Evolutionary conservation across 2,329 filamentous ascomycete species (phyloP).

Genomic region (Fusarium buharicum): DNA sequence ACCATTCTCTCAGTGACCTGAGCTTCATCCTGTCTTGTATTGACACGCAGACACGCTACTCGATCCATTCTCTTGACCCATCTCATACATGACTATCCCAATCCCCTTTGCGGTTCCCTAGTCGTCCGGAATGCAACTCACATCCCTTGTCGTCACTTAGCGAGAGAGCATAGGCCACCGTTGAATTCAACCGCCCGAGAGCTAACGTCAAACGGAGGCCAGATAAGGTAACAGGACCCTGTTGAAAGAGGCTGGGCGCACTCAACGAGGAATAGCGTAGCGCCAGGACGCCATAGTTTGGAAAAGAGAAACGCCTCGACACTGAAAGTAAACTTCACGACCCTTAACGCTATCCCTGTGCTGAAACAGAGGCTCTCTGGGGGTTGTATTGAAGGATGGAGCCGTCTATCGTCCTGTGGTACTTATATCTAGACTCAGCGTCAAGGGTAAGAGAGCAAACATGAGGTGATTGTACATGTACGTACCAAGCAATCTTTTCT

Average conservation of each 20-base stretch:
- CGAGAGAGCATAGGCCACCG: conserved; percentile 38
- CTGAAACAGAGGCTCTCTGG: conserved; percentile 45
- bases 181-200: conserved; percentile 37
- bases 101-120: conserved; percentile 18
- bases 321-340: conserved; percentile 19
- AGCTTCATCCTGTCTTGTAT: conserved; percentile 27
- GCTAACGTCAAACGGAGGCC: conserved; percentile 27
- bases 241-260: conserved; percentile 32
- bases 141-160: conserved; percentile 33
- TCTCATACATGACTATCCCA: conserved; percentile 21
- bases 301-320: conserved; percentile 20
- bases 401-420: conserved; percentile 23
- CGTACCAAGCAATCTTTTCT: background rate
- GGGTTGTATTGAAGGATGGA: conserved; percentile 31
- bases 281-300: conserved; percentile 12
- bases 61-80: conserved; percentile 5
- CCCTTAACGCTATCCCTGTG: conserved; percentile 36
- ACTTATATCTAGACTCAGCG: conserved; percentile 30
- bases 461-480: conserved; percentile 19
- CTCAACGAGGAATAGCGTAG: conserved; percentile 42
- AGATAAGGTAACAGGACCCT: conserved; percentile 22
- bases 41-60: background rate
- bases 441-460: conserved; percentile 25
- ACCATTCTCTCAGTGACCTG: conserved; percentile 20
- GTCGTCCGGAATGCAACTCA: conserved; percentile 28